Percentiles rank a stretch among this genome's conserved stretches.
phyloP scores from a whole-genome alignment of 371 early-diverging fungal genomes.

The Mortierella sp. region DNA sequence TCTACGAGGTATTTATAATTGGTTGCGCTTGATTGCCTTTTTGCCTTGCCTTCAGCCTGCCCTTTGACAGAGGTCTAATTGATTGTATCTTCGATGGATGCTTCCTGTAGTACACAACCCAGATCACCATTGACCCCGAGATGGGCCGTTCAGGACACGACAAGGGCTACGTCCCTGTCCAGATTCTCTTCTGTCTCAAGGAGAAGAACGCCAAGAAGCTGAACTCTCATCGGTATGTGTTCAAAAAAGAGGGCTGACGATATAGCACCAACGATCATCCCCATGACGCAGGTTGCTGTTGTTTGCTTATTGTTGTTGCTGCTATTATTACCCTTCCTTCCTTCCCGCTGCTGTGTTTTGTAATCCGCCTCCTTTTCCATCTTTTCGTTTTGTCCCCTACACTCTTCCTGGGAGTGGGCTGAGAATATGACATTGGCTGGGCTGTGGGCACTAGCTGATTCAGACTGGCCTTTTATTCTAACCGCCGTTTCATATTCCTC shows the following conservation, averaged over 20 bases:
- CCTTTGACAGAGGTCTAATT: neutral
- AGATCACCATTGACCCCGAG: constrained; percentile 74
- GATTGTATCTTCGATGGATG: neutral
- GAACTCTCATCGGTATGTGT: constrained; percentile 82
- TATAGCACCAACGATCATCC: neutral
- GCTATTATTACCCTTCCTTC: neutral
- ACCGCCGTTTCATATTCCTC: neutral
- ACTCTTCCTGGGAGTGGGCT: neutral
- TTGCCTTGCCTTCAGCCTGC: neutral
- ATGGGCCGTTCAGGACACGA: constrained; percentile 73
- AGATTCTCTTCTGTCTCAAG: constrained; percentile 86
- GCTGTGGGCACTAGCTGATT: constrained; percentile 12
- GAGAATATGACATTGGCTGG: constrained; percentile 2
- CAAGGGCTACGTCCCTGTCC: constrained; percentile 81
- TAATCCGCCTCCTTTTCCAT: neutral
- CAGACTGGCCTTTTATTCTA: neutral
- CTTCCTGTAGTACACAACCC: constrained; percentile 77
- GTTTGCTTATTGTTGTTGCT: neutral
- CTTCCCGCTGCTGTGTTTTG: neutral
- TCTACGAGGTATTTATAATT: constrained; percentile 73
- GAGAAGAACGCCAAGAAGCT: constrained; percentile 81
- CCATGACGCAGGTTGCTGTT: neutral
- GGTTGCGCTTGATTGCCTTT: neutral
- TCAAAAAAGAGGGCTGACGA: neutral
- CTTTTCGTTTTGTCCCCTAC: no score